A percentile compares a stretch with the other conserved stretches of the same genome.
These are phyloP conservation scores for Helminthosporium solani DNA, from an alignment of 2,329 filamentous ascomycete genomes.

Conservation along the genomic window DNA sequence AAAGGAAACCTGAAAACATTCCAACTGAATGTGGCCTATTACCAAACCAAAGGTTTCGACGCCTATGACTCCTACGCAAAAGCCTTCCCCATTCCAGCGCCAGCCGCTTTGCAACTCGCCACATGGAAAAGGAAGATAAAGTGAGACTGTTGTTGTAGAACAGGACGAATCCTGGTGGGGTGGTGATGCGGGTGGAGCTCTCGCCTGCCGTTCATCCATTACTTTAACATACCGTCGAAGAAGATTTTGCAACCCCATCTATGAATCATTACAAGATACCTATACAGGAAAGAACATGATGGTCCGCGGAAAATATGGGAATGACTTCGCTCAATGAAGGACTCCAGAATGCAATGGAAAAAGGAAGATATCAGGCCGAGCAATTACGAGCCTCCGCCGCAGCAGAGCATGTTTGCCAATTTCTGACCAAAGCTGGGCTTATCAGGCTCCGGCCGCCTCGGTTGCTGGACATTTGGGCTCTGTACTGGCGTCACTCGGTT, in stretches of 20 bases:
- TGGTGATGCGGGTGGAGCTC: conserved; percentile 5
- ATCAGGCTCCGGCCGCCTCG: conserved; percentile 65
- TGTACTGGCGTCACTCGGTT: conserved; percentile 57
- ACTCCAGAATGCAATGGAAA: conserved; percentile 39
- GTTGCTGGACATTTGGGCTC: conserved; percentile 52
- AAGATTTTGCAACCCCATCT: conserved; percentile 41
- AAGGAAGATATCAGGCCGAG: conserved; percentile 16
- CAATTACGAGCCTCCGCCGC: conserved; percentile 50
- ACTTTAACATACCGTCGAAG: conserved; percentile 32
- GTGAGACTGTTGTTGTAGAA: conserved; percentile 6
- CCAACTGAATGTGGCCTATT: background rate
- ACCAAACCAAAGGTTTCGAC: background rate
- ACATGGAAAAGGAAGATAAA: conserved; percentile 27
- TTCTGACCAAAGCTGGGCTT: conserved; percentile 77
- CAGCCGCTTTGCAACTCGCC: conserved; percentile 16
- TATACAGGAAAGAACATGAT: conserved; percentile 41
- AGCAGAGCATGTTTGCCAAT: conserved; percentile 89
- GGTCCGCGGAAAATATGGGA: conserved; percentile 10
- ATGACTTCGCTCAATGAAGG: conserved; percentile 35
- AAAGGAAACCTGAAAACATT: background rate
- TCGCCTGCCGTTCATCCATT: conserved; percentile 34
- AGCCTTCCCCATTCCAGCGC: conserved; percentile 1
- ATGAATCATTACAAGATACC: conserved; percentile 46
- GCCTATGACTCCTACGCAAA: conserved; percentile 2
- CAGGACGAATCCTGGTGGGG: conserved; percentile 27